Evolutionary conservation across 139 green algal genomes (phyloP), one percentile per base, ranked within the genome.

Genomic region (Volvox reticuliferus): DNA sequence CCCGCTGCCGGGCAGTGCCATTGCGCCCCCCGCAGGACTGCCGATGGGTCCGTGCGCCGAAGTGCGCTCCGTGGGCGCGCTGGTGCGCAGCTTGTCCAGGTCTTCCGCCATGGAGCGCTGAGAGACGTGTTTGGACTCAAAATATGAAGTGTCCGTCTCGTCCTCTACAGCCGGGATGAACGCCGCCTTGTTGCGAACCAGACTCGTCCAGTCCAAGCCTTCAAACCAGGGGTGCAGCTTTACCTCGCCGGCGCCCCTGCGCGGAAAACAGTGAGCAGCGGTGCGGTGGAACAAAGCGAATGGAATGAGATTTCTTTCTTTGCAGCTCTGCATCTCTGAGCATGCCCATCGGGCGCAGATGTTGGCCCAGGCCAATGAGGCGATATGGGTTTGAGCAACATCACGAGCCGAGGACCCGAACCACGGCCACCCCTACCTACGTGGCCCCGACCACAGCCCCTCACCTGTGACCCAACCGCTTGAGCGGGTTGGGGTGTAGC

Each of bases 201-300:
- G 92, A 68, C 82, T 93, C n/a, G 91, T 86, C 97, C 97, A 99
- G 93, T 98, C 94, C 36, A 99, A 91, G 20, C 95, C 95, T 69
- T 94, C 75, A 92, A 99, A 99, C 94, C 94, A 99, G 76, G 95
- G 94, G 91, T 99, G 97, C 90, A 97, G 89, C 95, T 99, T 99
- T 73, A 99, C 93, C 83, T 99, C 96, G 26, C 91, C 94, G 69
- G 95, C 96, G n/a, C 94, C 93, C 30, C 88, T 91, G 65, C 13
- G 79, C 13, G 79, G 55, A 0, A 33, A 13, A 13, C 44, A 55
- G 44, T 55, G 44, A 55, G 44, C 9, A 5, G 44, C 44, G 44
- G 44, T 55, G 5, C 5, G n/a, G n/a, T n/a, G 44, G 44, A 55
- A 55, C 44, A 55, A 5, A 55, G 9, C 5, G 44, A 55, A 9